phyloP scores from a whole-genome alignment of 2,329 filamentous ascomycete species.

The Ophiosphaerella narmari region DNA sequence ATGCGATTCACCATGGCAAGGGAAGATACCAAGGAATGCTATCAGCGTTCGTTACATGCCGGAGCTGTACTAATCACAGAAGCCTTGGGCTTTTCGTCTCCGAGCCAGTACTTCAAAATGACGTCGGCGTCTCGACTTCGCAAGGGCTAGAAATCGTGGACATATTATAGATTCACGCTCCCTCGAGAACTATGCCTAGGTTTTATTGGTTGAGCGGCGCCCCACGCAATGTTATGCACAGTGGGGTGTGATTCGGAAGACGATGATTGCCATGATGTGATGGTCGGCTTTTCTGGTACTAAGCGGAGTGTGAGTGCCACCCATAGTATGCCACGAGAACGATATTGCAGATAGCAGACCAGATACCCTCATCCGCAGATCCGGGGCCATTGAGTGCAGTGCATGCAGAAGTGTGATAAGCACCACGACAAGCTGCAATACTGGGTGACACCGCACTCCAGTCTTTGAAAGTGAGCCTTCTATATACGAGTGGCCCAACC shows the following conservation, averaged over 20 bases:
- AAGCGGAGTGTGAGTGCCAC: conserved; percentile 5
- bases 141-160: background rate
- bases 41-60: no score
- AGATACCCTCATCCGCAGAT: conserved; percentile 14
- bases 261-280: background rate
- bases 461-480: conserved; percentile 15
- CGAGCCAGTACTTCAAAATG: background rate
- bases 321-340: conserved; percentile 11
- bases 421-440: conserved; percentile 16
- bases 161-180: background rate
- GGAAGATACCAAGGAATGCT: no score
- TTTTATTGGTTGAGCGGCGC: background rate
- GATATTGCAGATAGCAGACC: conserved; percentile 17
- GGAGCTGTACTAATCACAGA: no score
- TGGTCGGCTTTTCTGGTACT: conserved; percentile 7
- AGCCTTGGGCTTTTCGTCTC: no score
- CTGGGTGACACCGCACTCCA: conserved; percentile 13
- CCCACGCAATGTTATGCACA: background rate
- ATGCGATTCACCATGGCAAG: no score
- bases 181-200: background rate
- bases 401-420: conserved; percentile 10
- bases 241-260: background rate
- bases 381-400: conserved; percentile 4
- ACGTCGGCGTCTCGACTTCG: background rate
- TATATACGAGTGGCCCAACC: conserved; percentile 21